Conservation (phyloP, 208 protist genomes). For the Leishmania braziliensis region DNA sequence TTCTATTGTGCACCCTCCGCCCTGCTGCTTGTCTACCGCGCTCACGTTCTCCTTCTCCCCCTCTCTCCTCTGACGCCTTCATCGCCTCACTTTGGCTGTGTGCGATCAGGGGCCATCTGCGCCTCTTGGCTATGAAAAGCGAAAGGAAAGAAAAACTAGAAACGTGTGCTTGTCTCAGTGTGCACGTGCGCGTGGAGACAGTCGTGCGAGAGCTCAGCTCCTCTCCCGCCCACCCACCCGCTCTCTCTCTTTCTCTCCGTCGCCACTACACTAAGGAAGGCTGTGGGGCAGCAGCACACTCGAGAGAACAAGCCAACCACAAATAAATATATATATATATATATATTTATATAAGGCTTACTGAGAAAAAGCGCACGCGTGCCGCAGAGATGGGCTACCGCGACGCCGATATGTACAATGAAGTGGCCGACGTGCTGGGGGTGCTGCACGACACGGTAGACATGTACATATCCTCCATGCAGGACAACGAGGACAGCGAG, state of each 20-base stretch:
- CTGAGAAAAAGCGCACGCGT: slow-evolving; percentile 9
- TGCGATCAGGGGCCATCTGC: too few species aligned
- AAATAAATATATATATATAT: not conserved
- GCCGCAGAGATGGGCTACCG: not conserved
- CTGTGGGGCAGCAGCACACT: not conserved
- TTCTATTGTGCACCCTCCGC: too few species aligned
- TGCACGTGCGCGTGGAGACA: not conserved
- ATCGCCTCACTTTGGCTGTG: too few species aligned
- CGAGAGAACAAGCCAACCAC: not conserved
- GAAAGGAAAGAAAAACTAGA: too few species aligned
- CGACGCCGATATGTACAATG: slow-evolving; percentile 21
- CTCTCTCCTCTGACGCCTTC: too few species aligned
- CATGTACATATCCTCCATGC: slow-evolving; percentile 5
- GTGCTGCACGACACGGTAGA: slow-evolving; percentile 32
- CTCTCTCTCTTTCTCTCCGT: slow-evolving; percentile 4
- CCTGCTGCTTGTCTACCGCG: too few species aligned
- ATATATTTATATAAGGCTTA: not conserved
- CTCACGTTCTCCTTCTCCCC: too few species aligned
- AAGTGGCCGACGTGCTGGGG: slow-evolving; percentile 29
- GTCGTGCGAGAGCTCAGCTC: not conserved
- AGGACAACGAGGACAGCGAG: slow-evolving; percentile 1
- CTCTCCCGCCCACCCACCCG: not conserved
- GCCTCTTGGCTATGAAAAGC: too few species aligned
- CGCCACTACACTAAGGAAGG: not conserved
- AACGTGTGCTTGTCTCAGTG: not conserved